Conservation (phyloP, 78 protist species). For the Carpediemonas membranifera region DNA sequence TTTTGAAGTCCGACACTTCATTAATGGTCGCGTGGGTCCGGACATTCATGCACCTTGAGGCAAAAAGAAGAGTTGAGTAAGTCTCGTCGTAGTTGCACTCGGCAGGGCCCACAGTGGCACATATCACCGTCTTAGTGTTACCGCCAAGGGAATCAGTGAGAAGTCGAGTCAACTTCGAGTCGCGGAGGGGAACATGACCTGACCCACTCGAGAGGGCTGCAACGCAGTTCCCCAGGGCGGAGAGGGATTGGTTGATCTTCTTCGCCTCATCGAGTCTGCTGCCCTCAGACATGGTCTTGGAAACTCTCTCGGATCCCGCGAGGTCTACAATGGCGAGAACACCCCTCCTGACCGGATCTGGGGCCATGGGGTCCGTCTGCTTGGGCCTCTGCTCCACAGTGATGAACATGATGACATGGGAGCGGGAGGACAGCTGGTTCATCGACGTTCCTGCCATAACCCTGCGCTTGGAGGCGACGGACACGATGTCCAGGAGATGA, state of each 20-base stretch:
- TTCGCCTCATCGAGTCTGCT: constrained; percentile 49
- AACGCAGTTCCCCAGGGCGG: constrained; percentile 36
- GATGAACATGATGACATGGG: constrained; percentile 8
- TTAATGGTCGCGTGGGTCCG: background rate
- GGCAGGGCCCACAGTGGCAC: constrained; percentile 18
- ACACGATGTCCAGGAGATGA: background rate
- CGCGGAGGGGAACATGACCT: background rate
- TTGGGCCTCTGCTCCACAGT: constrained; percentile 1
- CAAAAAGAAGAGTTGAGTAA: constrained; percentile 13
- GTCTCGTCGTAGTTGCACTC: constrained; percentile 9
- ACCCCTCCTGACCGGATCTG: background rate
- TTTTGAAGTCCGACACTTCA: background rate
- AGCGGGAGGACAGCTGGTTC: constrained; percentile 9
- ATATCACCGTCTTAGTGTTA: constrained; percentile 12
- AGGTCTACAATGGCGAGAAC: constrained; percentile 50
- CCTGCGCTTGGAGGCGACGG: background rate
- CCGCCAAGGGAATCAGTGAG: constrained; percentile 24
- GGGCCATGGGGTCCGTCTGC: no score
- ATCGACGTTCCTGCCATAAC: background rate
- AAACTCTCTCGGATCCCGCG: constrained; percentile 51
- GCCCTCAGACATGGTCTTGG: constrained; percentile 41
- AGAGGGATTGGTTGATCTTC: constrained; percentile 50
- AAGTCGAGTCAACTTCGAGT: constrained; percentile 15
- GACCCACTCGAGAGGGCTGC: background rate
- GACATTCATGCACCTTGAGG: background rate